A percentile compares a stretch with the other conserved stretches of the same genome.
These are phyloP conservation scores for Xylaria sp. DNA, from an alignment of 2,329 filamentous ascomycete genomes.

Conservation along the genomic window DNA sequence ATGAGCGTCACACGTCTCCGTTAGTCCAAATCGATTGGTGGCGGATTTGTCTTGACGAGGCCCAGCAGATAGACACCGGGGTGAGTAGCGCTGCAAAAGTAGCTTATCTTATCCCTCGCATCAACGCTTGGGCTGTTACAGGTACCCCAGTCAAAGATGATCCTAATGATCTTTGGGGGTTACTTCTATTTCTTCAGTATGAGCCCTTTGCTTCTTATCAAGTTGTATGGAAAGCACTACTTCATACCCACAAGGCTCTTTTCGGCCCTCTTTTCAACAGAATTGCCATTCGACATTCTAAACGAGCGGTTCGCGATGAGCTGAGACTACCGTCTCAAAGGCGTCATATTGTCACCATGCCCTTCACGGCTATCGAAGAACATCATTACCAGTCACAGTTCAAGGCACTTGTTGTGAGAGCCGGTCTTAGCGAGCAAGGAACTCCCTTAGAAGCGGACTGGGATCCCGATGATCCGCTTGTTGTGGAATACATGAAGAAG, in stretches of 20 bases:
- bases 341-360: constrained; percentile 84
- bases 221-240: constrained; percentile 71
- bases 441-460: constrained; percentile 66
- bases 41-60: constrained; percentile 78
- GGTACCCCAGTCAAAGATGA: constrained; percentile 88
- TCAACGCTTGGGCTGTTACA: constrained; percentile 90
- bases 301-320: constrained; percentile 78
- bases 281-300: constrained; percentile 84
- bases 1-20: constrained; percentile 72
- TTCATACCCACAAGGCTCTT: constrained; percentile 62
- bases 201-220: constrained; percentile 73
- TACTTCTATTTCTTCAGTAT: constrained; percentile 80
- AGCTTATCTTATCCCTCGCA: constrained; percentile 77
- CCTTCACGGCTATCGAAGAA: constrained; percentile 89
- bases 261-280: constrained; percentile 73
- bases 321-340: constrained; percentile 81
- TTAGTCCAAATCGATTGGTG: constrained; percentile 86
- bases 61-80: constrained; percentile 93
- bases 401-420: constrained; percentile 73
- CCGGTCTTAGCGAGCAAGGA: constrained; percentile 69
- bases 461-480: constrained; percentile 62
- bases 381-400: constrained; percentile 84
- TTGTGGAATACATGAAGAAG: constrained; percentile 74
- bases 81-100: constrained; percentile 83
- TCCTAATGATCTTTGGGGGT: constrained; percentile 76